phyloP scores from a whole-genome alignment of 768 basidiomycete species.

The Tylopilus sp. region DNA sequence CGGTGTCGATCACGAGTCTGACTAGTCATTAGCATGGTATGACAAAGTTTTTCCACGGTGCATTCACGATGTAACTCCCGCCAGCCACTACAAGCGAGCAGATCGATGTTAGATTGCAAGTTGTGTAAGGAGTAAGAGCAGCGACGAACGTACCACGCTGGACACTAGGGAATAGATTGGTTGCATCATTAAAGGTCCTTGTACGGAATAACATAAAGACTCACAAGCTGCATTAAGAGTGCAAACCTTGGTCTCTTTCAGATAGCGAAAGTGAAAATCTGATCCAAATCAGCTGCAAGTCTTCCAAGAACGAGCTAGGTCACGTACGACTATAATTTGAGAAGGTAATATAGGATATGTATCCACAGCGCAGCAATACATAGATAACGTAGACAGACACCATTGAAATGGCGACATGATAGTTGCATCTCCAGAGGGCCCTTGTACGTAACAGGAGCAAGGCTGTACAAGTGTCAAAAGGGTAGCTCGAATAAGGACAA shows the following conservation, averaged over 20 bases:
- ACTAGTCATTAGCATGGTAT: not conserved
- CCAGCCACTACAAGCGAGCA: slow-evolving; percentile 1
- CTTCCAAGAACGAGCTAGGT: not conserved
- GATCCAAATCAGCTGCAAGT: not conserved
- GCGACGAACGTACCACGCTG: not conserved
- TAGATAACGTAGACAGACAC: slow-evolving; percentile 12
- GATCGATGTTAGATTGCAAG: not conserved
- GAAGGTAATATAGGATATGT: not conserved
- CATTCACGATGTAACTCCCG: slow-evolving; percentile 1
- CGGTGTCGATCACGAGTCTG: not conserved
- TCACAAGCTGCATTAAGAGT: not conserved
- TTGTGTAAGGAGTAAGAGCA: not conserved
- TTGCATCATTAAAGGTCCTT: not conserved
- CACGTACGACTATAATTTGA: not conserved
- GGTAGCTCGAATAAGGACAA: not conserved
- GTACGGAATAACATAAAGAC: not conserved
- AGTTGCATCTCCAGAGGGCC: slow-evolving; percentile 18
- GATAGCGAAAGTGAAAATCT: not conserved
- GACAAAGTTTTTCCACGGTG: not conserved
- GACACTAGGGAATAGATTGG: not conserved
- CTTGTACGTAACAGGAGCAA: slow-evolving; percentile 20
- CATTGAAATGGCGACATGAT: not conserved
- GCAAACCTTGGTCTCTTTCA: slow-evolving; percentile 1
- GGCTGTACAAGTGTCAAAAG: slow-evolving; percentile 2
- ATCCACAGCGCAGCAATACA: not conserved